Conservation (phyloP, 345 rosid genomes). For the Microcos paniculata region DNA sequence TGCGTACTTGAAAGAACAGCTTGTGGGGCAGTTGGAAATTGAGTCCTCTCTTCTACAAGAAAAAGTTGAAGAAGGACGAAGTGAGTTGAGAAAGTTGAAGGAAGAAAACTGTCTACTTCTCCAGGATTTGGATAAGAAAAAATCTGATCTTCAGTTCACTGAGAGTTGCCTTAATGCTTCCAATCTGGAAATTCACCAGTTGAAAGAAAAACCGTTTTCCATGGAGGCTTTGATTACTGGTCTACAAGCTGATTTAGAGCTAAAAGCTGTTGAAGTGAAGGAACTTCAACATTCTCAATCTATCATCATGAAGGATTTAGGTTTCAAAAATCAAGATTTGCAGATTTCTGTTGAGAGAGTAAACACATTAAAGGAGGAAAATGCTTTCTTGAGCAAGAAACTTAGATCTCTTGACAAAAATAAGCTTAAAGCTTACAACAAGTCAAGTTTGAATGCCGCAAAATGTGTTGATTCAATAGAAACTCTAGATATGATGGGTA, state of each 20-base stretch:
- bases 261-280: conserved; percentile 48
- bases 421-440: conserved; percentile 29
- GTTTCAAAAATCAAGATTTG: conserved; percentile 42
- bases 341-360: conserved; percentile 32
- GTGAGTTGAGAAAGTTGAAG: conserved; percentile 31
- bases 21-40: conserved; percentile 35
- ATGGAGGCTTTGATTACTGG: conserved; percentile 48
- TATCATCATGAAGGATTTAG: conserved; percentile 39
- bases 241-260: conserved; percentile 51
- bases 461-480: conserved; percentile 35
- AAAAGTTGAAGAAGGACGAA: conserved; percentile 37
- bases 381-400: conserved; percentile 31
- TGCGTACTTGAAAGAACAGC: conserved; percentile 45
- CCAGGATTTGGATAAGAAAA: conserved; percentile 49
- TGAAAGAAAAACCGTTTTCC: conserved; percentile 40
- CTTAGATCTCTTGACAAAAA: conserved; percentile 29
- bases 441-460: conserved; percentile 32
- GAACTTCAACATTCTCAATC: conserved; percentile 48
- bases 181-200: conserved; percentile 35
- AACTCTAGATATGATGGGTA: conserved; percentile 19
- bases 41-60: conserved; percentile 36
- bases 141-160: conserved; percentile 39
- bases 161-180: conserved; percentile 22
- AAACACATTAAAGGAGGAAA: conserved; percentile 44
- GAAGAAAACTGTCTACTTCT: conserved; percentile 37